A percentile compares a stretch with the other conserved stretches of the same genome.
phyloP scores from a whole-genome alignment of 371 early-diverging fungal genomes.

The Rhizopus stolonifer region DNA sequence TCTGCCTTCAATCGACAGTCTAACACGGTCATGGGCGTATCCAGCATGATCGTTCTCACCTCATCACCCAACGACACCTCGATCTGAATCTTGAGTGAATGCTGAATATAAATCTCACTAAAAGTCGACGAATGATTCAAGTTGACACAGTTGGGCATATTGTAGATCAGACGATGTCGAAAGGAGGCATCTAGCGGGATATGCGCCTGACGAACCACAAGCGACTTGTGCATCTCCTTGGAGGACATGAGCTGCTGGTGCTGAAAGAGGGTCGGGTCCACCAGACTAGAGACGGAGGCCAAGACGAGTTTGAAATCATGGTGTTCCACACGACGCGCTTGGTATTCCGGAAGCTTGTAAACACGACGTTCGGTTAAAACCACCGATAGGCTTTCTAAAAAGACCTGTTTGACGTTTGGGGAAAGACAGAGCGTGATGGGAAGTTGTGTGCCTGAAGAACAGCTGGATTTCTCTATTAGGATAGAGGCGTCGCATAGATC shows the following conservation, averaged over 20 bases:
- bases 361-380: constrained; percentile 25
- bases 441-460: constrained; percentile 34
- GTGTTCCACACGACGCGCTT: constrained; percentile 25
- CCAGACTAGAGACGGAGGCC: constrained; percentile 10
- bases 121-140: constrained; percentile 33
- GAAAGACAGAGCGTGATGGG: constrained; percentile 26
- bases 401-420: constrained; percentile 28
- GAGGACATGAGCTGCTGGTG: constrained; percentile 17
- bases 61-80: constrained; percentile 8
- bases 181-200: constrained; percentile 26
- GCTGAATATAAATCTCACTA: constrained; percentile 27
- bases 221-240: constrained; percentile 23
- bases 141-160: constrained; percentile 29
- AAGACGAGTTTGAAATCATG: constrained; percentile 28
- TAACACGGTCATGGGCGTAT: constrained; percentile 36
- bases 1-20: constrained; percentile 40
- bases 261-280: constrained; percentile 21
- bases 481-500: constrained; percentile 28
- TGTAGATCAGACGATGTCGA: constrained; percentile 27
- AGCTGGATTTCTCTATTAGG: constrained; percentile 32
- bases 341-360: constrained; percentile 32
- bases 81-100: constrained; percentile 28
- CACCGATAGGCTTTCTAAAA: constrained; percentile 31
- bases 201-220: constrained; percentile 31
- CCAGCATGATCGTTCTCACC: constrained; percentile 16